Conservation (phyloP, 371 early-diverging fungal genomes). For the Zychaea mexicana region DNA sequence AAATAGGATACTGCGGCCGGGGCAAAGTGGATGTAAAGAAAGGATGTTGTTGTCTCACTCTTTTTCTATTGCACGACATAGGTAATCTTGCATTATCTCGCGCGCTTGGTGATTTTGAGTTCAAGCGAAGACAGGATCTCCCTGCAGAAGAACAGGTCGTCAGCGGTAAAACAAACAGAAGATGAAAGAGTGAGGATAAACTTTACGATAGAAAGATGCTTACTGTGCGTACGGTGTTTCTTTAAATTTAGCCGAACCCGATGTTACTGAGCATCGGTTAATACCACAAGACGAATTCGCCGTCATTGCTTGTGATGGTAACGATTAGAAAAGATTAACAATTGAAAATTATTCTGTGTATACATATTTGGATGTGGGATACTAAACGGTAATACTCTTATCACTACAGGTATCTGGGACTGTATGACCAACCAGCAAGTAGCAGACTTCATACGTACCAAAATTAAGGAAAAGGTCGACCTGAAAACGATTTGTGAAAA, state of each 20-base stretch:
- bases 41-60: no score
- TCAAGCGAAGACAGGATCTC: slow-evolving; percentile 75
- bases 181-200: no score
- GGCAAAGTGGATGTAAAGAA: no score
- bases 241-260: slow-evolving; percentile 66
- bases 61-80: slow-evolving; percentile 19
- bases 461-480: slow-evolving; percentile 54
- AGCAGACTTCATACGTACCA: slow-evolving; percentile 74
- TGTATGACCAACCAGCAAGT: slow-evolving; percentile 92
- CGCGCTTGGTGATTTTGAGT: slow-evolving; percentile 97
- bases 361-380: no score
- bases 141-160: slow-evolving; percentile 89
- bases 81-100: slow-evolving; percentile 93
- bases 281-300: slow-evolving; percentile 79
- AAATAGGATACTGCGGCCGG: neutral
- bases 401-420: slow-evolving; percentile 83
- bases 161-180: slow-evolving; percentile 59
- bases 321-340: no score
- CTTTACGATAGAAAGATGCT: no score
- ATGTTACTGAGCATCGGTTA: slow-evolving; percentile 61
- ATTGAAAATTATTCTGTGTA: no score
- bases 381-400: slow-evolving; percentile 25
- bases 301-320: slow-evolving; percentile 92
- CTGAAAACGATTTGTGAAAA: slow-evolving; percentile 79
- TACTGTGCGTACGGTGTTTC: no score